A percentile compares a stretch with the other conserved stretches of the same genome.
Evolutionary conservation across 140 eudicot genomes (phyloP).

Genomic region (Ambrosia hybrid): DNA sequence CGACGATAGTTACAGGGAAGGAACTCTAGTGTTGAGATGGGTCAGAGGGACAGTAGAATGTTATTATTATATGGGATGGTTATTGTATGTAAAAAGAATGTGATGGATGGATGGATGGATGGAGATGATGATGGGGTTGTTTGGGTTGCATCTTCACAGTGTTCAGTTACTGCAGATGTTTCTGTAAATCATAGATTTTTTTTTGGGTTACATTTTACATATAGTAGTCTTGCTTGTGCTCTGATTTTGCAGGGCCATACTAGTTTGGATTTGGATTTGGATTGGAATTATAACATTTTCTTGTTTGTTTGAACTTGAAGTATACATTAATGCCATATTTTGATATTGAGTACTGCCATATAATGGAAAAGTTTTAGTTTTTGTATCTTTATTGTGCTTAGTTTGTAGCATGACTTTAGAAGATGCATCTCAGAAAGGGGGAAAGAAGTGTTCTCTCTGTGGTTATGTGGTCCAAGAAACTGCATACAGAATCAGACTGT

Average conservation of each 20-base stretch:
- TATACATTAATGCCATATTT: conserved; percentile 23
- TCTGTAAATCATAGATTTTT: conserved; percentile 36
- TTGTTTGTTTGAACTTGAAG: conserved; percentile 24
- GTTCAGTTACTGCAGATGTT: conserved; percentile 8
- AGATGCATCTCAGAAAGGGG: no score
- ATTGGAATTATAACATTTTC: conserved; percentile 11
- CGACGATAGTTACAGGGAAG: no score
- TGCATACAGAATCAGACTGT: conserved; percentile 6
- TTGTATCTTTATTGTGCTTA: no score
- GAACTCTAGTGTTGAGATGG: no score
- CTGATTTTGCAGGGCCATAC: conserved; percentile 28
- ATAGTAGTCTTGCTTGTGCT: conserved; percentile 24
- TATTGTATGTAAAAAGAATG: conserved; percentile 9
- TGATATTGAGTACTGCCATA: neutral
- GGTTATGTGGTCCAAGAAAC: conserved; percentile 36
- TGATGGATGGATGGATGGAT: conserved; percentile 26
- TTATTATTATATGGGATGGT: neutral
- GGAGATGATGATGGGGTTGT: conserved; percentile 22
- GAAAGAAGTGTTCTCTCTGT: no score
- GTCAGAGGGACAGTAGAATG: conserved; percentile 46
- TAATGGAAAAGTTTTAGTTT: neutral
- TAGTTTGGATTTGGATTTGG: conserved; percentile 35
- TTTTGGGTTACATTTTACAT: conserved; percentile 21
- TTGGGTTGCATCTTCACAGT: conserved; percentile 10
- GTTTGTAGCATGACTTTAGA: neutral